Conservation (phyloP, 108 stramenopile genomes). For the Chaetoceros muelleri region DNA sequence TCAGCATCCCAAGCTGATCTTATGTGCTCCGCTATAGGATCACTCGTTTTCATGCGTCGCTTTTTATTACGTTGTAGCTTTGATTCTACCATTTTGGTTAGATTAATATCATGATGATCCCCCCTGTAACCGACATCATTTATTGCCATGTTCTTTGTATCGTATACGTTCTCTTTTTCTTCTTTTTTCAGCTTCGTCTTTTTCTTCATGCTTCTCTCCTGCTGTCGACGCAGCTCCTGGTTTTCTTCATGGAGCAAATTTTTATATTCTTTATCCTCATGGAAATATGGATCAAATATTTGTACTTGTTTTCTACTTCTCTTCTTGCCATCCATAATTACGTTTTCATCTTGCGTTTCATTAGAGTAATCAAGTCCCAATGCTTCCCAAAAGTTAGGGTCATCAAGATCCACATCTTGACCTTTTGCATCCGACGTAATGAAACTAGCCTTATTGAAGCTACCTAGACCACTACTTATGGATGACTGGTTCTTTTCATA, state of each 20-base stretch:
- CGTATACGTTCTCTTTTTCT: slow-evolving; percentile 12
- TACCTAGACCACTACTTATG: slow-evolving; percentile 66
- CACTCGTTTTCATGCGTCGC: slow-evolving; percentile 4
- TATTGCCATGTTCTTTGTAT: background rate
- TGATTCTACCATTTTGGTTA: slow-evolving; percentile 7
- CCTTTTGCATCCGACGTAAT: slow-evolving; percentile 80
- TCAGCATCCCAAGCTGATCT: slow-evolving; percentile 80
- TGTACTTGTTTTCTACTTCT: slow-evolving; percentile 75
- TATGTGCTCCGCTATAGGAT: slow-evolving; percentile 62
- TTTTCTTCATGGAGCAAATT: slow-evolving; percentile 59
- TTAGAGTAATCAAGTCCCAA: slow-evolving; percentile 65
- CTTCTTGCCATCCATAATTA: slow-evolving; percentile 73
- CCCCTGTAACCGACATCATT: slow-evolving; percentile 10
- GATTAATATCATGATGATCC: slow-evolving; percentile 8
- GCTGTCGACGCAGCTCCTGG: slow-evolving; percentile 45
- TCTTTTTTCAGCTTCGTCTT: slow-evolving; percentile 32
- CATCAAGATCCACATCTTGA: slow-evolving; percentile 86
- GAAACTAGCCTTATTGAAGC: slow-evolving; percentile 86
- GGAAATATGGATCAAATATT: slow-evolving; percentile 64
- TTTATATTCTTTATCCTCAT: slow-evolving; percentile 34
- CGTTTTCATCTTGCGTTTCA: slow-evolving; percentile 67
- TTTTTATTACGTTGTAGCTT: background rate
- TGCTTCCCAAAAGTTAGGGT: slow-evolving; percentile 90
- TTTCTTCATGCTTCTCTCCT: slow-evolving; percentile 30
- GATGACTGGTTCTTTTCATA: slow-evolving; percentile 46